Conservation (phyloP, 2,329 filamentous ascomycete genomes). For the Xylaria digitata region DNA sequence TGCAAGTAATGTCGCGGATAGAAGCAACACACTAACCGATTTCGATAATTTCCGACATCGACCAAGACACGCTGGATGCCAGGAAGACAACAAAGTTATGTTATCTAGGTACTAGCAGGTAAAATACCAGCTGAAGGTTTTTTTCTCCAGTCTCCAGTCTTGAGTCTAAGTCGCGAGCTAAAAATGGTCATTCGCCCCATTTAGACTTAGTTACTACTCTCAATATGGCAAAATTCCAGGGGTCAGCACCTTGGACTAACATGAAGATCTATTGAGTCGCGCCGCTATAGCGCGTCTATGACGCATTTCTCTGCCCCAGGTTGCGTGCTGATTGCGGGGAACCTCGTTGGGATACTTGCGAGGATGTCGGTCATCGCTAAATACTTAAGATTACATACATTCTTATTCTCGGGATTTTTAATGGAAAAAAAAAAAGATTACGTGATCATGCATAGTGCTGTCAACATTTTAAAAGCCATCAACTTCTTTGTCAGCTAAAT, state of each 20-base stretch:
- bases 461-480: not conserved
- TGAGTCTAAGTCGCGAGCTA: constrained; percentile 11
- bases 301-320: constrained; percentile 30
- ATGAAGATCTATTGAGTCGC: constrained; percentile 2
- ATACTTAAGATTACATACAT: too few species aligned
- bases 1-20: constrained; percentile 8
- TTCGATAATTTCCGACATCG: not conserved
- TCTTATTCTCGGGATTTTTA: not conserved
- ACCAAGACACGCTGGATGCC: not conserved
- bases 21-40: not conserved
- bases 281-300: constrained; percentile 32
- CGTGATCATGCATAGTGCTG: not conserved
- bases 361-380: too few species aligned
- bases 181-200: constrained; percentile 28
- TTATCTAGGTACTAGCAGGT: too few species aligned
- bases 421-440: not conserved
- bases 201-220: constrained; percentile 20
- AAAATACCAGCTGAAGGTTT: not conserved
- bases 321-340: constrained; percentile 39
- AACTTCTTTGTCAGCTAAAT: constrained; percentile 3
- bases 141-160: not conserved
- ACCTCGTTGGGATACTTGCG: constrained; percentile 6
- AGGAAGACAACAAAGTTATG: constrained; percentile 6
- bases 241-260: constrained; percentile 24
- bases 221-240: constrained; percentile 20